Percentiles rank a stretch among this genome's conserved stretches.
Conservation (phyloP, 306 rosid species). For the Medicago ruthenica region DNA sequence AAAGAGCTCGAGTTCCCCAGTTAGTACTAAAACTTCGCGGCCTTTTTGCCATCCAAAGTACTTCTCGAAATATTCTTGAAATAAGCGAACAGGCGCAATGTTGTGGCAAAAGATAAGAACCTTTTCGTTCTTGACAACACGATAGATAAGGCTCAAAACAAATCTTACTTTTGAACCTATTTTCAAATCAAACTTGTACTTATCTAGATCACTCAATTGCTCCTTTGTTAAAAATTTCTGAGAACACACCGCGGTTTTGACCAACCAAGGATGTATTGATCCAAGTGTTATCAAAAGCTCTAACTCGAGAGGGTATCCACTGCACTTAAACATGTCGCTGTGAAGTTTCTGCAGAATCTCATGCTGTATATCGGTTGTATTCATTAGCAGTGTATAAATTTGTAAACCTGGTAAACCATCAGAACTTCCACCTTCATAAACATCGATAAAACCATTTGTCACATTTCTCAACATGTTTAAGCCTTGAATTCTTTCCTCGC, state of each 20-base stretch:
- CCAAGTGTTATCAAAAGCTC: slow-evolving; percentile 96
- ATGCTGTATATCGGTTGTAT: slow-evolving; percentile 76
- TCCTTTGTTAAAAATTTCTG: slow-evolving; percentile 57
- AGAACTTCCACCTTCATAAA: slow-evolving; percentile 77
- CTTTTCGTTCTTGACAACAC: slow-evolving; percentile 77
- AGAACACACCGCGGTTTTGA: slow-evolving; percentile 76
- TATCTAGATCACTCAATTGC: slow-evolving; percentile 64
- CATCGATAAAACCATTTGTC: slow-evolving; percentile 85
- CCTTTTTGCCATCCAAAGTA: slow-evolving; percentile 78
- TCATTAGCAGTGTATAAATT: slow-evolving; percentile 90
- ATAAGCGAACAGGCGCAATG: slow-evolving; percentile 84
- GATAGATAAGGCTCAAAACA: slow-evolving; percentile 81
- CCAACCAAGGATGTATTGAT: slow-evolving; percentile 96
- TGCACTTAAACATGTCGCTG: slow-evolving; percentile 57
- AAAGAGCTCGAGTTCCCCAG: slow-evolving; percentile 88
- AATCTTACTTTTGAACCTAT: slow-evolving; percentile 85
- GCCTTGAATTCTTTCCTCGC: slow-evolving; percentile 75
- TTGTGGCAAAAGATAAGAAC: slow-evolving; percentile 87
- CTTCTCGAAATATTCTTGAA: slow-evolving; percentile 75
- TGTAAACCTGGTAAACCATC: slow-evolving; percentile 92
- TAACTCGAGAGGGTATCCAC: slow-evolving; percentile 81
- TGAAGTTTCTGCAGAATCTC: slow-evolving; percentile 66
- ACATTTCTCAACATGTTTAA: slow-evolving; percentile 79
- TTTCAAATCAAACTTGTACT: slow-evolving; percentile 70
- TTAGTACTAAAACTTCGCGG: slow-evolving; percentile 75